Evolutionary conservation across 257 asterid species (phyloP).

Genomic region (Solanum clarkiae): DNA sequence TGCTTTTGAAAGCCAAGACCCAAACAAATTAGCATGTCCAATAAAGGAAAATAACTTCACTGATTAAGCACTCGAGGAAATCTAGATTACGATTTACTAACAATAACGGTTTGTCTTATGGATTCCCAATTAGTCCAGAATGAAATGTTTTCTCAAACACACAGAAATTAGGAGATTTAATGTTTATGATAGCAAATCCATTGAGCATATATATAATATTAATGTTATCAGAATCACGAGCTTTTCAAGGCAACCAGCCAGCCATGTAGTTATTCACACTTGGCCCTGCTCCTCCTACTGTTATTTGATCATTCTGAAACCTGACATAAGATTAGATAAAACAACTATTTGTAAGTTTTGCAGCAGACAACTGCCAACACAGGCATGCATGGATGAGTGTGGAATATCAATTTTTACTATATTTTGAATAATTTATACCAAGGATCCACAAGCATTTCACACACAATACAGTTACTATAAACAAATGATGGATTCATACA

Average conservation of each 20-base stretch:
- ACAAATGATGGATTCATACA: not conserved
- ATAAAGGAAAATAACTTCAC: not conserved
- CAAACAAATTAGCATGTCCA: not conserved
- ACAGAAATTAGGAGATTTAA: not conserved
- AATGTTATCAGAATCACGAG: not conserved
- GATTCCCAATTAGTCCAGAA: not conserved
- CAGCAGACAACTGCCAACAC: not conserved
- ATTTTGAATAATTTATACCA: not conserved
- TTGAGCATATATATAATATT: not conserved
- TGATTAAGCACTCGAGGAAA: not conserved
- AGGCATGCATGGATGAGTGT: not conserved
- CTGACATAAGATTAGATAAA: constrained; percentile 18
- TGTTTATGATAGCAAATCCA: not conserved
- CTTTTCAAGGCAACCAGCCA: constrained; percentile 73
- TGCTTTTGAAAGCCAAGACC: not conserved
- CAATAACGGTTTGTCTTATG: not conserved
- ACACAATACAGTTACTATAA: not conserved
- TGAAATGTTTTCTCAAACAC: not conserved
- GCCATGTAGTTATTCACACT: constrained; percentile 84
- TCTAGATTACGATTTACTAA: not conserved
- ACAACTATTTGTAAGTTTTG: not conserved
- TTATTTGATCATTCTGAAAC: constrained; percentile 57
- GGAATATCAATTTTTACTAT: not conserved
- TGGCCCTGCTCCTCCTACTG: constrained; percentile 71
- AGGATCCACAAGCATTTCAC: not conserved